These are phyloP conservation scores for Coleophoma crateriformis DNA, from an alignment of 2,329 filamentous ascomycete species.

Conservation along the genomic window DNA sequence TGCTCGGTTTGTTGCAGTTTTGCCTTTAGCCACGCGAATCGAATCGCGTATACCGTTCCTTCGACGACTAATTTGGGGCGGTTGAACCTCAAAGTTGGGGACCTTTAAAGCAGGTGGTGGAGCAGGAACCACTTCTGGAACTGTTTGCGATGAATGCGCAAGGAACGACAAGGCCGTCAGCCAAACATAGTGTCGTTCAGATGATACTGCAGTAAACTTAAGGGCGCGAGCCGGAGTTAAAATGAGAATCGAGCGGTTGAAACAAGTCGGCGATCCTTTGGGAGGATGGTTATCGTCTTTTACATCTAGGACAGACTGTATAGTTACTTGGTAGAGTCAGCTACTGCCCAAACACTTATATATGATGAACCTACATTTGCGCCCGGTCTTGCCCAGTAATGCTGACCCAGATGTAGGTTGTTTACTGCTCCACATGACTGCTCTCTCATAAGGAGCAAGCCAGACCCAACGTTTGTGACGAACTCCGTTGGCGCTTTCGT, in stretches of 20 bases:
- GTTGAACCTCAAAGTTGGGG: slow-evolving; percentile 39
- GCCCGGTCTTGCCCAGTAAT: slow-evolving; percentile 86
- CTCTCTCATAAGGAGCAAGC: slow-evolving; percentile 92
- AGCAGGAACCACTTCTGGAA: slow-evolving; percentile 64
- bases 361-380: slow-evolving; percentile 69
- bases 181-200: slow-evolving; percentile 92
- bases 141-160: slow-evolving; percentile 77
- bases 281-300: slow-evolving; percentile 88
- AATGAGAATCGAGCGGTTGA: slow-evolving; percentile 92
- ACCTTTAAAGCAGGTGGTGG: slow-evolving; percentile 47
- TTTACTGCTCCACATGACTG: slow-evolving; percentile 98
- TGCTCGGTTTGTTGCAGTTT: slow-evolving; percentile 30
- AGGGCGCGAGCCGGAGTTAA: slow-evolving; percentile 87
- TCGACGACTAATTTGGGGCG: slow-evolving; percentile 25
- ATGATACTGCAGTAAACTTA: slow-evolving; percentile 82
- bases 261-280: slow-evolving; percentile 60
- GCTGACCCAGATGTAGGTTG: slow-evolving; percentile 85
- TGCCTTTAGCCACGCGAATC: slow-evolving; percentile 78
- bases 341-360: background rate
- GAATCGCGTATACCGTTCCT: slow-evolving; percentile 70
- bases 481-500: slow-evolving; percentile 59
- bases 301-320: slow-evolving; percentile 95
- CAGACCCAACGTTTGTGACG: slow-evolving; percentile 98
- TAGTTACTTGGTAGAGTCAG: slow-evolving; percentile 59
- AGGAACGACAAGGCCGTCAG: slow-evolving; percentile 91